Percentiles rank a stretch among this genome's conserved stretches.
phyloP scores from a whole-genome alignment of 2,329 filamentous ascomycete species.

The Phoma sp. region DNA sequence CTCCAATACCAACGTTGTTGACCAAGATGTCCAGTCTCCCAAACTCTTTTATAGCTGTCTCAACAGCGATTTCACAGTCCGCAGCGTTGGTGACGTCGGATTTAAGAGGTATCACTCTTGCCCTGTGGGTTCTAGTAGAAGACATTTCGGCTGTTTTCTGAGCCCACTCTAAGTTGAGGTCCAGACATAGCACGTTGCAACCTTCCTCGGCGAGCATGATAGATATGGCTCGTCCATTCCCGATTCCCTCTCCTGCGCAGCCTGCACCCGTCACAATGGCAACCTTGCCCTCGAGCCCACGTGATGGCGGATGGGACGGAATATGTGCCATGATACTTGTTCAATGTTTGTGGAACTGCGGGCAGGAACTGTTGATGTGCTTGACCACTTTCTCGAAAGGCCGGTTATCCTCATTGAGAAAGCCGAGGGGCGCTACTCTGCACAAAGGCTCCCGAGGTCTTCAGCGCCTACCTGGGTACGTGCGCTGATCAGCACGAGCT shows the following conservation, averaged over 20 bases:
- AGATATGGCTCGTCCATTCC: conserved; percentile 66
- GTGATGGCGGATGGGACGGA: conserved; percentile 38
- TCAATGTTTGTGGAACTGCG: neutral
- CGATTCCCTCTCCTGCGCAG: conserved; percentile 63
- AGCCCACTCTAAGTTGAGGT: conserved; percentile 60
- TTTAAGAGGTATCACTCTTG: conserved; percentile 50
- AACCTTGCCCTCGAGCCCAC: conserved; percentile 53
- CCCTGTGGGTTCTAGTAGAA: conserved; percentile 17
- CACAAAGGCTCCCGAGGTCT: too few species aligned
- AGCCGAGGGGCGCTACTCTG: neutral
- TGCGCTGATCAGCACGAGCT: too few species aligned
- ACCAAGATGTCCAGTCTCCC: conserved; percentile 69
- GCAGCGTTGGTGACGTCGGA: conserved; percentile 63
- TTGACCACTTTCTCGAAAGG: too few species aligned
- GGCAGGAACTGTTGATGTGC: neutral
- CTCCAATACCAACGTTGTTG: conserved; percentile 70
- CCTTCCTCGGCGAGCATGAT: conserved; percentile 68
- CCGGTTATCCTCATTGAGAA: conserved; percentile 10
- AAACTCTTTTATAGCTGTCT: conserved; percentile 56
- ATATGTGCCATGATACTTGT: conserved; percentile 24
- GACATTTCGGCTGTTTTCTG: conserved; percentile 64
- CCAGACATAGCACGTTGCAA: conserved; percentile 66
- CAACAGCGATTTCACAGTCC: conserved; percentile 58
- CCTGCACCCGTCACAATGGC: conserved; percentile 69
- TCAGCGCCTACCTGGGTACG: too few species aligned